phyloP scores from a whole-genome alignment of 768 basidiomycete species.

The Amanita rubescens region DNA sequence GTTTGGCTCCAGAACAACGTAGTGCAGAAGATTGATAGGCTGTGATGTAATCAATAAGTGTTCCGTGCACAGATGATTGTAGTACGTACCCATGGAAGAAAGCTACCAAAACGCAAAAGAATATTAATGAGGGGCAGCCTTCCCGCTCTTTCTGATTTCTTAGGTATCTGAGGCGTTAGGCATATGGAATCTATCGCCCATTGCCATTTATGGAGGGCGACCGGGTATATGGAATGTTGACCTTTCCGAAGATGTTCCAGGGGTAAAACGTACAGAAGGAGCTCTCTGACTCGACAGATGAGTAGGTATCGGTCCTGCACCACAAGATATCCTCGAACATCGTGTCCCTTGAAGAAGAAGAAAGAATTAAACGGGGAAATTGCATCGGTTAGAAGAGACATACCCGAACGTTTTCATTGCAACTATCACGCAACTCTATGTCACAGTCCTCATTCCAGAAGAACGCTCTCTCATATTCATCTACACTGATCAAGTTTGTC shows the following conservation, averaged over 20 bases:
- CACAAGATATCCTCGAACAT: neutral
- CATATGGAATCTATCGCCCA: constrained; percentile 51
- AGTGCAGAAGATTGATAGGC: constrained; percentile 65
- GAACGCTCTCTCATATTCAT: neutral
- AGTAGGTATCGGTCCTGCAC: constrained; percentile 21
- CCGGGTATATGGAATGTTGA: constrained; percentile 29
- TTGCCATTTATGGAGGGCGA: constrained; percentile 40
- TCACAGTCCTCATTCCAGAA: constrained; percentile 3
- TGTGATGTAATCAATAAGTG: constrained; percentile 6
- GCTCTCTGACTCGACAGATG: constrained; percentile 31
- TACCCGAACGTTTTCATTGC: neutral
- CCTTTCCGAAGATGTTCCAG: constrained; percentile 16
- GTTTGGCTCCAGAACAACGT: constrained; percentile 46
- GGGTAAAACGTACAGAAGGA: constrained; percentile 37
- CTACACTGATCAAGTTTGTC: neutral
- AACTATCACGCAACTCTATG: neutral
- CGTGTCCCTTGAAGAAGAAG: neutral
- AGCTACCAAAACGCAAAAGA: constrained; percentile 52
- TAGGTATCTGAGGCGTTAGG: constrained; percentile 27
- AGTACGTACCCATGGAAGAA: constrained; percentile 47
- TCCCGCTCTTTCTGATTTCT: constrained; percentile 10
- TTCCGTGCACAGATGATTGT: neutral
- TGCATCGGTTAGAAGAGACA: neutral
- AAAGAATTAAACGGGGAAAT: neutral
- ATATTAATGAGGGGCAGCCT: constrained; percentile 35